A percentile compares a stretch with the other conserved stretches of the same genome.
phyloP scores from a whole-genome alignment of 2,329 filamentous ascomycete species.

The Mycogone perniciosa region DNA sequence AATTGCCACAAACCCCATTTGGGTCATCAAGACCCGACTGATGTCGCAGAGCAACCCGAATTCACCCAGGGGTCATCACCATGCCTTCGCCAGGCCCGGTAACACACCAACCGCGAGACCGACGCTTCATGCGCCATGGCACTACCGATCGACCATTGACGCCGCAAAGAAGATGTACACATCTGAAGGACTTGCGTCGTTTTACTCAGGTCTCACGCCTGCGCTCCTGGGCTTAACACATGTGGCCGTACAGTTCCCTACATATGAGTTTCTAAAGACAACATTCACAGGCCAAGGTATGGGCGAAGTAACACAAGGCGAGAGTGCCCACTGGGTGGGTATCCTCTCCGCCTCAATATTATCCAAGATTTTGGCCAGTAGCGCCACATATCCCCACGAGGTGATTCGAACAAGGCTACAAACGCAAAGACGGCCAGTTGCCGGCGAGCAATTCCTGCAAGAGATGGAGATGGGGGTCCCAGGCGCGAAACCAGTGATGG shows the following conservation, averaged over 20 bases:
- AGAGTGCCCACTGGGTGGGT: slow-evolving; percentile 66
- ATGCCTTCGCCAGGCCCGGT: slow-evolving; percentile 40
- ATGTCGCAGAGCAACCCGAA: slow-evolving; percentile 76
- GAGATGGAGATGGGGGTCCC: slow-evolving; percentile 32
- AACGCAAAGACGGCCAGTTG: slow-evolving; percentile 73
- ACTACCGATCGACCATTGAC: slow-evolving; percentile 84
- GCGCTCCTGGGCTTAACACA: slow-evolving; percentile 88
- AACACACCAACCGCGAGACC: slow-evolving; percentile 51
- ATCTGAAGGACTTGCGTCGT: slow-evolving; percentile 79
- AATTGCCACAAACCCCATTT: slow-evolving; percentile 92
- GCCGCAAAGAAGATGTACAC: slow-evolving; percentile 94
- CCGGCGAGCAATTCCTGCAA: slow-evolving; percentile 46
- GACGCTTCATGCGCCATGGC: slow-evolving; percentile 66
- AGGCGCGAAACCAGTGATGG: slow-evolving; percentile 12
- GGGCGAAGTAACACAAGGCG: slow-evolving; percentile 52
- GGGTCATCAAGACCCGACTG: slow-evolving; percentile 97
- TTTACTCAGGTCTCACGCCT: slow-evolving; percentile 91
- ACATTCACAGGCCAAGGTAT: slow-evolving; percentile 85
- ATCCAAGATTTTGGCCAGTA: slow-evolving; percentile 91
- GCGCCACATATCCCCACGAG: slow-evolving; percentile 94
- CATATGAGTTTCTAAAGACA: slow-evolving; percentile 90
- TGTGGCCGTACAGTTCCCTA: slow-evolving; percentile 93
- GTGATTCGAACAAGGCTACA: slow-evolving; percentile 90
- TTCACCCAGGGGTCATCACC: slow-evolving; percentile 39
- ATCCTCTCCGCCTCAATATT: slow-evolving; percentile 84